Evolutionary conservation across 1,139 yeast species (phyloP).

Genomic region (Suhomyces ambrosiae): DNA sequence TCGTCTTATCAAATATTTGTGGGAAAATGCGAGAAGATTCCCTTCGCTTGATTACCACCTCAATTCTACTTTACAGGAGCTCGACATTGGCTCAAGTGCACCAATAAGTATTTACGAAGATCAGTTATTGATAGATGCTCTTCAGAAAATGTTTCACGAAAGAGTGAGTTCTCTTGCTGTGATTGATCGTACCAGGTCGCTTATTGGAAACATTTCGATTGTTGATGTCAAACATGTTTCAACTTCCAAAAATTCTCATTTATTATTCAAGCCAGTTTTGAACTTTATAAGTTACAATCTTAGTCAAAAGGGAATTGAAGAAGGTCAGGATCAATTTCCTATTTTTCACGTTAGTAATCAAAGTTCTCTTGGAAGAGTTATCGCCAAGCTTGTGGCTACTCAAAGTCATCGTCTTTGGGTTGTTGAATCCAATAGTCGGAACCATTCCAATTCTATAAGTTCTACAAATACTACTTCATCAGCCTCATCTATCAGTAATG

Average conservation of each 20-base stretch:
- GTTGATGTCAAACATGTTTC: slow-evolving; percentile 91
- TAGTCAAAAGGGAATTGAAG: slow-evolving; percentile 85
- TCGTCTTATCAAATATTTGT: slow-evolving; percentile 74
- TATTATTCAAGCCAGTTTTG: slow-evolving; percentile 78
- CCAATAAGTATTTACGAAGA: slow-evolving; percentile 86
- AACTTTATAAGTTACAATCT: slow-evolving; percentile 86
- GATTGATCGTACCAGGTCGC: slow-evolving; percentile 73
- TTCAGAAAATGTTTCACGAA: slow-evolving; percentile 79
- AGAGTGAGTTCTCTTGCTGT: slow-evolving; percentile 92
- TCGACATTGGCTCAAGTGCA: slow-evolving; percentile 66
- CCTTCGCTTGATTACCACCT: slow-evolving; percentile 75
- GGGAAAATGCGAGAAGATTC: slow-evolving; percentile 91
- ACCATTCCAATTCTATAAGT: slow-evolving; percentile 17
- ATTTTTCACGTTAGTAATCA: slow-evolving; percentile 86
- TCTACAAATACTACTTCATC: slow-evolving; percentile 11
- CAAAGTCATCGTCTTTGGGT: slow-evolving; percentile 93
- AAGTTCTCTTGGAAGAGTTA: slow-evolving; percentile 81
- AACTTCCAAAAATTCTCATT: slow-evolving; percentile 78
- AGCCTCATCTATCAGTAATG: slow-evolving; percentile 12
- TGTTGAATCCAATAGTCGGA: slow-evolving; percentile 55
- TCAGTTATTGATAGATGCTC: slow-evolving; percentile 81
- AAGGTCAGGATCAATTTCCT: slow-evolving; percentile 95
- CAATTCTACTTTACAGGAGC: slow-evolving; percentile 63
- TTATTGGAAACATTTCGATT: slow-evolving; percentile 89
- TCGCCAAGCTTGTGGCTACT: slow-evolving; percentile 95